Conservation (phyloP, 1,284 basidiomycete species). For the Peniophora sp. region DNA sequence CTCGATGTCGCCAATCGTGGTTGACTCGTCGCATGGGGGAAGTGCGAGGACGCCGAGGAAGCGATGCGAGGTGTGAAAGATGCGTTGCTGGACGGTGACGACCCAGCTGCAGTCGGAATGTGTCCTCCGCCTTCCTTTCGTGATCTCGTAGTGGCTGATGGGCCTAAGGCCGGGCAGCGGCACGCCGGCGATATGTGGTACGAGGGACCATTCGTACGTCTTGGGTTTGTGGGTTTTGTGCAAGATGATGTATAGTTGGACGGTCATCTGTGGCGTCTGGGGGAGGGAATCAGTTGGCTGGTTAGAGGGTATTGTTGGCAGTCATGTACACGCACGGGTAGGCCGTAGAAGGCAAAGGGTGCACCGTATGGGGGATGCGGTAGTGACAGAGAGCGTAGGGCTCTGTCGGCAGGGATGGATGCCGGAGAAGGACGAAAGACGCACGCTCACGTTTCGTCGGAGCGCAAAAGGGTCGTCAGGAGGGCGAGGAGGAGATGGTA, state of each 20-base stretch:
- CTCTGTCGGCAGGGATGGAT: too few relatives aligned
- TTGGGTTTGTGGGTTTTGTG: not conserved
- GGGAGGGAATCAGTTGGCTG: too few relatives aligned
- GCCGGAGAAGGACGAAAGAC: too few relatives aligned
- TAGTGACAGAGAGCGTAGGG: too few relatives aligned
- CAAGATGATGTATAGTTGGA: slow-evolving; percentile 1
- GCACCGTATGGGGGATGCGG: too few relatives aligned
- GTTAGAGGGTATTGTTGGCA: too few relatives aligned
- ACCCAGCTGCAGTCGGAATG: not conserved
- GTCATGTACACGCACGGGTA: too few relatives aligned
- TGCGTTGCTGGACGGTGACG: not conserved
- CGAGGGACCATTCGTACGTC: not conserved
- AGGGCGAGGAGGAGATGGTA: too few relatives aligned
- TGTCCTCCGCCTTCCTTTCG: not conserved
- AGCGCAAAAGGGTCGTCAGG: too few relatives aligned
- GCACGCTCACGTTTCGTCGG: too few relatives aligned
- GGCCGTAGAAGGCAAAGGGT: too few relatives aligned
- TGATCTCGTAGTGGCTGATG: not conserved
- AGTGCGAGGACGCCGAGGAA: not conserved
- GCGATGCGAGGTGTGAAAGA: not conserved
- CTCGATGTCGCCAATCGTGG: not conserved
- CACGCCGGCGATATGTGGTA: not conserved
- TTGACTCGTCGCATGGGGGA: not conserved
- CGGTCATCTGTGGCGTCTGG: not conserved
- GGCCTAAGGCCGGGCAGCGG: not conserved